Base-by-base conservation (phyloP, 2,329 filamentous ascomycete genomes). In the Aspergillus luchuensis region DNA sequence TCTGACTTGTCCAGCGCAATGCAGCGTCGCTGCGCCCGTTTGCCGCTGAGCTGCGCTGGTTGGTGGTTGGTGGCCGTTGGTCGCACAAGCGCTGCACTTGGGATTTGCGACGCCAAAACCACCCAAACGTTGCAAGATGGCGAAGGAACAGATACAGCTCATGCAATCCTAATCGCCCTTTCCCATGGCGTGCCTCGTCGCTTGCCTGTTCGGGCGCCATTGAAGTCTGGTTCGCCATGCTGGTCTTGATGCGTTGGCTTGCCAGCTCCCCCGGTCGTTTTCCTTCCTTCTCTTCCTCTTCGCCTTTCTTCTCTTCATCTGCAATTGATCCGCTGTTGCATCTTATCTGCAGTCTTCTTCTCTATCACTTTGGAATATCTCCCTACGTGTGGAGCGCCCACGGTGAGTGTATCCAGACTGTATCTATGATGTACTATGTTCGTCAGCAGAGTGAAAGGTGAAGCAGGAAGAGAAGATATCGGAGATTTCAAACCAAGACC, bases 1-100 rank as follows among this genome's bases (percentile, higher is more conserved):
- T 63, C 61, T 64, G 65, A 64, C 63, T 64, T 66, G 65, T 66
- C 63, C 47, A 64, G 56, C 62, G 60, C 62, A 63, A 66, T 65
- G 15, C 57, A 48, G 60, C 58, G 19, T 53, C 49, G 58, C 54
- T 57, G 58, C 47, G 39, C 59, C 57, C 51, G 52, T 53, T 62
- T 56, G 43, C 55, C 41, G 50, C 54, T 58, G 30, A 51, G 30
- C 38, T 33, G 38, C 41, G 33, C 36, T 41, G 36, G 39, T 39
- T 17, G 30, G 21, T 45, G 25, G 55, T 38, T 58, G 62, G 59
- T 62, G 30, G 21, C 33, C 17, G 55, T 38, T 58, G 62, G 59
- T 62, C 62, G 52, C 58, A 57, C 52, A 56, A 61, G 50, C 49
- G 53, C 61, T 48, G 28, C 17, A 30, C 52, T 30, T 53, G 59